phyloP scores from a whole-genome alignment of 2,329 filamentous ascomycete species.

The Fusarium circinatum region DNA sequence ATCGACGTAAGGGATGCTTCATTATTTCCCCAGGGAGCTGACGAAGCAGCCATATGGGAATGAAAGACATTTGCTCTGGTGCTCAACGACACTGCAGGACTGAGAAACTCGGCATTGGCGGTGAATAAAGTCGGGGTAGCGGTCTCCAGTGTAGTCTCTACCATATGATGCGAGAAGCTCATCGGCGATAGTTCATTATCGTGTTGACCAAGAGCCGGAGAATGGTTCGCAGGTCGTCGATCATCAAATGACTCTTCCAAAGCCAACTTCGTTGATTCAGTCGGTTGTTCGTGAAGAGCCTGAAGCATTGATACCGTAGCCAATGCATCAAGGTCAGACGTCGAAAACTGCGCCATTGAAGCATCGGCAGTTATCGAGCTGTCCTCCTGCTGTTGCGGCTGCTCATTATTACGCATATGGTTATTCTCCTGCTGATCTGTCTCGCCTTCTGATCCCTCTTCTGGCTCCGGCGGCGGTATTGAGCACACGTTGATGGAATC shows the following conservation, averaged over 20 bases:
- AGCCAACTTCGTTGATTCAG: not conserved
- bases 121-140: not conserved
- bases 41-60: fast-evolving
- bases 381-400: not conserved
- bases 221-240: fast-evolving
- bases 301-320: not conserved
- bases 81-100: not conserved
- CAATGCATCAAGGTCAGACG: not conserved
- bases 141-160: not conserved
- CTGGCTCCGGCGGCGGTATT: not conserved
- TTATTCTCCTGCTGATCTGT: not conserved
- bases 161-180: not conserved
- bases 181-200: not conserved
- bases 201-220: not conserved
- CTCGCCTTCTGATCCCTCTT: not conserved
- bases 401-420: not conserved
- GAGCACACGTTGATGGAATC: not conserved
- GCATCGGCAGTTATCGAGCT: not conserved
- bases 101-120: not conserved
- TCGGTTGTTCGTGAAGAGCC: not conserved
- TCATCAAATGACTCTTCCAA: not conserved
- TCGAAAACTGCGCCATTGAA: not conserved
- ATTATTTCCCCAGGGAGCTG: not conserved
- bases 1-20: not conserved
- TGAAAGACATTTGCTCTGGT: not conserved